Percentiles rank a stretch among this genome's conserved stretches.
These are phyloP conservation scores for Aspergillus aculeatus DNA, from an alignment of 2,329 filamentous ascomycete species.

Conservation along the genomic window DNA sequence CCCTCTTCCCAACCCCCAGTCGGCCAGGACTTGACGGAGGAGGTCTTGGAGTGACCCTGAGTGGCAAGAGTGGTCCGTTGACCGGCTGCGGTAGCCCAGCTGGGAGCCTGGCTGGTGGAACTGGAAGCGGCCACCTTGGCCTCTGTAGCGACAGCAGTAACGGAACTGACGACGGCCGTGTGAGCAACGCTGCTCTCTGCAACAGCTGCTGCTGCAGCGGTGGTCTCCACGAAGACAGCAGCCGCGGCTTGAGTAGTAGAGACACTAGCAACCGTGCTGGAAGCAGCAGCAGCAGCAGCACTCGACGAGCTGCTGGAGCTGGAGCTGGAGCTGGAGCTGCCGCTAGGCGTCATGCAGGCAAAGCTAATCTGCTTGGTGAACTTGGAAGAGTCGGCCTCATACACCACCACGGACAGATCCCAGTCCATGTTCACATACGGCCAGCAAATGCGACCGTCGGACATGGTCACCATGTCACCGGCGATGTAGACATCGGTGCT, in stretches of 20 bases:
- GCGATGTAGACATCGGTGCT: slow-evolving; percentile 58
- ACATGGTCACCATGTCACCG: slow-evolving; percentile 62
- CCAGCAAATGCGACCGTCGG: slow-evolving; percentile 58
- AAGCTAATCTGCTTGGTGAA: slow-evolving; percentile 26
- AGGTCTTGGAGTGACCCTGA: background rate
- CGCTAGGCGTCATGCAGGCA: slow-evolving; percentile 25
- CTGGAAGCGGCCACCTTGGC: background rate
- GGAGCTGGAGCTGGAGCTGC: background rate
- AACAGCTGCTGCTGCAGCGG: background rate
- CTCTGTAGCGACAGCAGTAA: background rate
- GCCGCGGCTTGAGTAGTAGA: background rate
- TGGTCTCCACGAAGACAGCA: background rate
- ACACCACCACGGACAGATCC: slow-evolving; percentile 39
- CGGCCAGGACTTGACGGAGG: background rate
- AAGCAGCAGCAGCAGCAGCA: background rate
- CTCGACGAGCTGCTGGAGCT: background rate
- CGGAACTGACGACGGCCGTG: background rate
- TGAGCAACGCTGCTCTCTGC: background rate
- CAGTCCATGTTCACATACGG: slow-evolving; percentile 43
- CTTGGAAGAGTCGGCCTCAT: slow-evolving; percentile 8
- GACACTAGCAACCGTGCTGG: background rate
- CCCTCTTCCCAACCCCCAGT: background rate
- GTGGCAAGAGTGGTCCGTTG: background rate
- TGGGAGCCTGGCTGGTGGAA: background rate
- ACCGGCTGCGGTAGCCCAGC: background rate